phyloP scores from a whole-genome alignment of 306 rosid genomes.

The Cucurbita pepo region DNA sequence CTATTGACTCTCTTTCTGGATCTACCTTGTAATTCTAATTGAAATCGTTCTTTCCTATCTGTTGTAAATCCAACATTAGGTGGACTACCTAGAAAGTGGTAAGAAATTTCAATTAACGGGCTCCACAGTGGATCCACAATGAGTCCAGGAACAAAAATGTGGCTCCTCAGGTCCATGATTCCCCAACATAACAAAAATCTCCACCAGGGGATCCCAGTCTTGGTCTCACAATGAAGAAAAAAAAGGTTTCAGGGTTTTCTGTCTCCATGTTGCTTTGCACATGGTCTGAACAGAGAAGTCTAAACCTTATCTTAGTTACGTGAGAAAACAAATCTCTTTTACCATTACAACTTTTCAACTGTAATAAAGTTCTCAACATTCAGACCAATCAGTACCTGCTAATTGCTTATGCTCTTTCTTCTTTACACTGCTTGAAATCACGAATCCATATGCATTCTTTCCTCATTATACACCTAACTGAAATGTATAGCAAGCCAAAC shows the following conservation, averaged over 20 bases:
- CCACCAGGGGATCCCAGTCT: slow-evolving; percentile 5
- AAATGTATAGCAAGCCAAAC: not conserved
- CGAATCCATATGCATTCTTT: not conserved
- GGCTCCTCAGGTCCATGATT: slow-evolving; percentile 22
- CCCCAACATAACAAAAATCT: slow-evolving; percentile 11
- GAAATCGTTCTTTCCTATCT: slow-evolving; percentile 5
- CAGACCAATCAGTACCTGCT: not conserved
- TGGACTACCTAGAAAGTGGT: not conserved
- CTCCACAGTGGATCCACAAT: slow-evolving; percentile 6
- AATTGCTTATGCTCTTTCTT: not conserved
- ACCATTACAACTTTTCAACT: not conserved
- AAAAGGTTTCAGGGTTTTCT: not conserved
- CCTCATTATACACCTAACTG: not conserved
- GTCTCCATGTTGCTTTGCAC: slow-evolving; percentile 45
- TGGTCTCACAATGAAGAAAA: not conserved
- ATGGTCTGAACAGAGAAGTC: slow-evolving; percentile 23
- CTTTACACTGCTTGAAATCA: not conserved
- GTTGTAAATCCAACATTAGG: slow-evolving; percentile 3
- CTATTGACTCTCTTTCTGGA: slow-evolving; percentile 17
- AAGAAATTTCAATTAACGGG: slow-evolving; percentile 15
- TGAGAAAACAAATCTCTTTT: slow-evolving; percentile 9
- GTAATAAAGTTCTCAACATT: not conserved
- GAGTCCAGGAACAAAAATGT: slow-evolving; percentile 21
- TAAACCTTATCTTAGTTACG: slow-evolving; percentile 21
- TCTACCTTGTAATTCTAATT: slow-evolving; percentile 7